A percentile compares a stretch with the other conserved stretches of the same genome.
These are phyloP conservation scores for Cryptococcus amylolentus DNA, from an alignment of 1,284 basidiomycete genomes.

Conservation along the genomic window DNA sequence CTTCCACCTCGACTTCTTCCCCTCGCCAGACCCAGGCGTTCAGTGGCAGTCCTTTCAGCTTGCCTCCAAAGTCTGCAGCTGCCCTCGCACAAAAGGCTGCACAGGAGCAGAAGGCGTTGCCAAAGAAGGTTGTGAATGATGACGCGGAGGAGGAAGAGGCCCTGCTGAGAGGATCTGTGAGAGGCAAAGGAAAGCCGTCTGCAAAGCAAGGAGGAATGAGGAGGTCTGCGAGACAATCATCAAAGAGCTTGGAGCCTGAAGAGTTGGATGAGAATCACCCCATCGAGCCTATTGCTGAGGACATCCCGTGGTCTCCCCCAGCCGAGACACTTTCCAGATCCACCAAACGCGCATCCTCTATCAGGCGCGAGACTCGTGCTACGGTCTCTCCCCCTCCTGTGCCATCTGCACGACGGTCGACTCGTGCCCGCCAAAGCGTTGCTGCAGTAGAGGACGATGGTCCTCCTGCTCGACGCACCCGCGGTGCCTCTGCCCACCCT, in stretches of 20 bases:
- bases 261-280: slow-evolving; percentile 6
- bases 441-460: slow-evolving; percentile 4
- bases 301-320: slow-evolving; percentile 3
- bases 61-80: slow-evolving; percentile 12
- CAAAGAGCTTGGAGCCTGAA: slow-evolving; percentile 2
- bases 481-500: slow-evolving; percentile 2
- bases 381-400: slow-evolving; percentile 1
- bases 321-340: background rate
- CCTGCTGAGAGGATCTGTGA: slow-evolving; percentile 1
- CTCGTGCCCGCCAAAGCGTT: background rate
- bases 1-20: slow-evolving; percentile 6
- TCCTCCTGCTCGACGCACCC: slow-evolving; percentile 8
- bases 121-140: slow-evolving; percentile 31
- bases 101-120: slow-evolving; percentile 14
- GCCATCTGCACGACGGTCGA: background rate
- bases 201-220: background rate
- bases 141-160: slow-evolving; percentile 19
- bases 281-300: slow-evolving; percentile 6
- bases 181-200: background rate
- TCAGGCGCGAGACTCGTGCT: background rate
- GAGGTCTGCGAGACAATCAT: slow-evolving; percentile 1
- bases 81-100: slow-evolving; percentile 7
- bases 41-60: slow-evolving; percentile 30
- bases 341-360: background rate
- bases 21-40: slow-evolving; percentile 20